Base-by-base conservation (phyloP, 352 stramenopile genomes). In the Globisporangium cylindrosporum region DNA sequence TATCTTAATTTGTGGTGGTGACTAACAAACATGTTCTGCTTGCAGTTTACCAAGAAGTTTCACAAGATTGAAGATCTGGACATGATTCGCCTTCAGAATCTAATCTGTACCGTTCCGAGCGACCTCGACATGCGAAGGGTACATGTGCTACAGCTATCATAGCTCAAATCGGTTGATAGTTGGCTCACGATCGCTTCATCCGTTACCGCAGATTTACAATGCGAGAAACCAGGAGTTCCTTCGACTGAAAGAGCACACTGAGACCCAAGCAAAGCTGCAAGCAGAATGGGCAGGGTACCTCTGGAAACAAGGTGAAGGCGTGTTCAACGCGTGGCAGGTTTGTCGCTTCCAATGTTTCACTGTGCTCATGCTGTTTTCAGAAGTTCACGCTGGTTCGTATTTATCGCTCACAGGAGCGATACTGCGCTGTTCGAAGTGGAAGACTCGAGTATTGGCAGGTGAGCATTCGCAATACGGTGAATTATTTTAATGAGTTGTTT, bases 361-460 rank as follows among this genome's bases (percentile, higher is more conserved):
- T 8, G 27, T 36, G 14, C 29, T 51, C 46, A 14, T 9, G 46
- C 3, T 20, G 15, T 14, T 24, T 20, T 54, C 15, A 54, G 15
- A 54, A 54, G 12, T 51, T 27, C n/a, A 8, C 18, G 10, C 12
- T 58, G 25, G 5, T 38, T 65, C 12, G 25, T 43, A 15, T 29
- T 29, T 25, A 61, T 27, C 54, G 57, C 8, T 59, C 49, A 22
- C 66, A 81, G 59, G 62, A 79, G 22, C 75, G 73, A 34, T 81
- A 81, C 48, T 71, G 70, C 18, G 72, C 73, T 0, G 48, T 81
- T 38, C 67, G 75, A 58, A 70, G 73, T 15, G 66, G 72, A 20
- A 72, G 73, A 29, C 64, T 81, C 41, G 75, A 81, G 46, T 77
- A 73, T 36, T 81, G 75, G 75, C 69, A 76, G 62, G 75, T 81